Percentiles rank a stretch among this genome's conserved stretches.
phyloP scores from a whole-genome alignment of 2,329 filamentous ascomycete species.

The Botrytis squamosa region DNA sequence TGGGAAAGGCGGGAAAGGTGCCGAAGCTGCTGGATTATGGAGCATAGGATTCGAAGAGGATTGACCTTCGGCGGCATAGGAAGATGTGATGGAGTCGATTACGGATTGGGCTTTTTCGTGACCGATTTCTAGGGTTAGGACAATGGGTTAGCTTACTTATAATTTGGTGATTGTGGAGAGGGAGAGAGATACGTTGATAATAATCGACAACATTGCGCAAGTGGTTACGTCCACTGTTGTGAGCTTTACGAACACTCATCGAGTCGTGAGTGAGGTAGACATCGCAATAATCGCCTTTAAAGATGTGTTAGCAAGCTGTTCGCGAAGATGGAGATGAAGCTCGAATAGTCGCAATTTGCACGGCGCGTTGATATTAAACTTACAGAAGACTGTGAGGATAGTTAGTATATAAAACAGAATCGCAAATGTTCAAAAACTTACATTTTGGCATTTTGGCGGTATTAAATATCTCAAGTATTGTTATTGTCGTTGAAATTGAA shows the following conservation, averaged over 20 bases:
- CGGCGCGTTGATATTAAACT: slow-evolving; percentile 38
- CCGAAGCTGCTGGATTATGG: slow-evolving; percentile 47
- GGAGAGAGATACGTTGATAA: slow-evolving; percentile 72
- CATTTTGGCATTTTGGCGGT: slow-evolving; percentile 77
- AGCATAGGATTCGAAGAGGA: slow-evolving; percentile 83
- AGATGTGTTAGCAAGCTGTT: slow-evolving; percentile 24
- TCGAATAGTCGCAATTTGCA: slow-evolving; percentile 11
- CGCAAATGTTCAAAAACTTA: slow-evolving; percentile 49
- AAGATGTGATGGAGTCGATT: slow-evolving; percentile 95
- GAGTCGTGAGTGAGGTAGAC: slow-evolving; percentile 99
- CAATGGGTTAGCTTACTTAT: not conserved
- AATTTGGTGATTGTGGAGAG: not conserved
- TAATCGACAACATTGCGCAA: slow-evolving; percentile 97
- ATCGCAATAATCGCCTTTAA: slow-evolving; percentile 90
- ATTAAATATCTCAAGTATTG: slow-evolving; percentile 11
- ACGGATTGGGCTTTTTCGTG: slow-evolving; percentile 98
- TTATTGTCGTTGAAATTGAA: slow-evolving; percentile 14
- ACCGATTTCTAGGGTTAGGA: slow-evolving; percentile 71
- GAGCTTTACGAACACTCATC: slow-evolving; percentile 98
- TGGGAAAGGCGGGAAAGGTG: slow-evolving; percentile 48
- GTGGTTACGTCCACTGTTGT: slow-evolving; percentile 96
- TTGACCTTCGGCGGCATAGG: slow-evolving; percentile 92
- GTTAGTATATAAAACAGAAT: slow-evolving; percentile 40
- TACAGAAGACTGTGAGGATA: slow-evolving; percentile 65
- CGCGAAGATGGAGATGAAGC: slow-evolving; percentile 4